Conservation (phyloP, 371 early-diverging fungal genomes). For the Apophysomyces ossiformis region DNA sequence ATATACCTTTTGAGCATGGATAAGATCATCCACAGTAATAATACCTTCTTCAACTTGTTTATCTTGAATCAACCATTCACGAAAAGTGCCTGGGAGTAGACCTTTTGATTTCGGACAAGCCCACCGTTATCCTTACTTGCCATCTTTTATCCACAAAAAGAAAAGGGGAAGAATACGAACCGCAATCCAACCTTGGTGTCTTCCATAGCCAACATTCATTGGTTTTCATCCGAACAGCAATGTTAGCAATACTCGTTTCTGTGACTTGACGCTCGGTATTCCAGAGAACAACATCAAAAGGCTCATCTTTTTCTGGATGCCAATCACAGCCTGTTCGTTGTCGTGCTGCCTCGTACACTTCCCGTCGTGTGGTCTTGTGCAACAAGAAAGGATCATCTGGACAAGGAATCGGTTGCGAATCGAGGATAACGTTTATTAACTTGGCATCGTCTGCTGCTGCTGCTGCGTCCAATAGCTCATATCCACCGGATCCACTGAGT, state of each 20-base stretch:
- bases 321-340: slow-evolving; percentile 38
- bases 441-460: slow-evolving; percentile 9
- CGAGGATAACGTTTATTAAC: slow-evolving; percentile 36
- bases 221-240: slow-evolving; percentile 46
- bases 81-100: slow-evolving; percentile 56
- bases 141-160: not conserved
- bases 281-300: slow-evolving; percentile 63
- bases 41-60: slow-evolving; percentile 36
- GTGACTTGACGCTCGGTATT: slow-evolving; percentile 56
- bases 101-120: slow-evolving; percentile 27
- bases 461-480: slow-evolving; percentile 1
- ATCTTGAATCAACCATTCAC: slow-evolving; percentile 40
- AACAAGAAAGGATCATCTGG: slow-evolving; percentile 46
- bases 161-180: slow-evolving; percentile 22
- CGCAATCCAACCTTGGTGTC: slow-evolving; percentile 52
- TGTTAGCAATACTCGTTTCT: slow-evolving; percentile 66
- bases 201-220: slow-evolving; percentile 42
- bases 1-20: slow-evolving; percentile 45
- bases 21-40: slow-evolving; percentile 51
- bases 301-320: slow-evolving; percentile 25
- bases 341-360: slow-evolving; percentile 56
- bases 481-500: slow-evolving; percentile 23
- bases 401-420: slow-evolving; percentile 35
- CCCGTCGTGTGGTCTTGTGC: slow-evolving; percentile 65
- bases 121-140: not conserved